Percentiles rank a stretch among this genome's conserved stretches.
These are phyloP conservation scores for Monascus purpureus DNA, from an alignment of 495 filamentous ascomycete genomes.

Conservation along the genomic window DNA sequence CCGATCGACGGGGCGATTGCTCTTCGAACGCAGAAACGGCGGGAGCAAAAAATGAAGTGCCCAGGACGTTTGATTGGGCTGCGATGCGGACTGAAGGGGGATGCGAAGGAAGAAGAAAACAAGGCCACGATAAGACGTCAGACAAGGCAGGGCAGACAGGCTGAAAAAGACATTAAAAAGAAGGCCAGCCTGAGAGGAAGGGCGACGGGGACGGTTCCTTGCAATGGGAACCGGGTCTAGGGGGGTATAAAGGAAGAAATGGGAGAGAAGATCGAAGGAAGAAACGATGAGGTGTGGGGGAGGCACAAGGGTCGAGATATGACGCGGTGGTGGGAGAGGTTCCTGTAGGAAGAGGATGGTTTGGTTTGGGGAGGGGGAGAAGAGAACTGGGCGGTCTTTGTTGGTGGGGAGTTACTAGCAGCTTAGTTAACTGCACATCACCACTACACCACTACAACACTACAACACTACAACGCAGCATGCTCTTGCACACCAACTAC, in stretches of 20 bases:
- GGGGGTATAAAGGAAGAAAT: neutral
- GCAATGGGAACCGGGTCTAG: neutral
- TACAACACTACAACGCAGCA: too few relatives aligned
- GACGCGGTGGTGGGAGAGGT: slow-evolving; percentile 13
- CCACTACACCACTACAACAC: too few relatives aligned
- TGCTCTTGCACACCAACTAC: too few relatives aligned
- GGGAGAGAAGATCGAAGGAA: slow-evolving; percentile 1
- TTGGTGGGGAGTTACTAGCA: too few relatives aligned
- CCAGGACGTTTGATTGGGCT: too few relatives aligned
- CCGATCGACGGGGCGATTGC: neutral
- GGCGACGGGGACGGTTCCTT: neutral
- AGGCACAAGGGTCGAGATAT: slow-evolving; percentile 3
- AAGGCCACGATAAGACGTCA: slow-evolving; percentile 8
- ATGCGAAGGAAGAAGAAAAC: slow-evolving; percentile 5
- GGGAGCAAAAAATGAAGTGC: too few relatives aligned
- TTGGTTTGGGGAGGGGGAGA: too few relatives aligned
- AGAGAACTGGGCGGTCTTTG: neutral
- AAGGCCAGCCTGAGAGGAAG: slow-evolving; percentile 2
- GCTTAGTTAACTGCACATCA: too few relatives aligned
- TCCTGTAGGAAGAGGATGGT: too few relatives aligned
- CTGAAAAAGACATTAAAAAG: slow-evolving; percentile 12
- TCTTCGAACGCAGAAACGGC: too few relatives aligned
- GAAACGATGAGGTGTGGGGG: neutral
- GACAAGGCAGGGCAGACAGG: slow-evolving; percentile 7
- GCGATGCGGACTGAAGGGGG: too few relatives aligned